Percentiles rank a stretch among this genome's conserved stretches.
These are phyloP conservation scores for Ceriops zippeliana DNA, from an alignment of 345 rosid species.

Conservation along the genomic window DNA sequence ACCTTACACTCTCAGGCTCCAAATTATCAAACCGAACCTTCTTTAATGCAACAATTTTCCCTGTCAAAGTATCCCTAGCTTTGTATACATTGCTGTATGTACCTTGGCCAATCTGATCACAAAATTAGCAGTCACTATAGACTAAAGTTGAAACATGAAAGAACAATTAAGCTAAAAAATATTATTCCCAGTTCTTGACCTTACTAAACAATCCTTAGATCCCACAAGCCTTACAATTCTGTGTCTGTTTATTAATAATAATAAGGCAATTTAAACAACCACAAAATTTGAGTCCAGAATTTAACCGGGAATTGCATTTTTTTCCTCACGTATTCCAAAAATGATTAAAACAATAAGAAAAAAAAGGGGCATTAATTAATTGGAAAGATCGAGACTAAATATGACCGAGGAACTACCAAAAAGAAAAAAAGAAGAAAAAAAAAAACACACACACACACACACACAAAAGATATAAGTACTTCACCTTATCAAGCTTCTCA, in stretches of 20 bases:
- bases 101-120: conserved; percentile 31
- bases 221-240: too few relatives aligned
- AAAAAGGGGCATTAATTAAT: too few relatives aligned
- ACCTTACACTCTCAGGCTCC: conserved; percentile 33
- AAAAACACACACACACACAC: too few relatives aligned
- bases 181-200: not conserved
- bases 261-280: not conserved
- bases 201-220: not conserved
- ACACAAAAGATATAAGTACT: not conserved
- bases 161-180: not conserved
- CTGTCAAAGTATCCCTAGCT: conserved; percentile 32
- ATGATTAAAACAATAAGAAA: too few relatives aligned
- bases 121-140: not conserved
- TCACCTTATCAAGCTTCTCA: conserved; percentile 32
- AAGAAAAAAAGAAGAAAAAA: too few relatives aligned
- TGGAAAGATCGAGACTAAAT: not conserved
- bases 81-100: conserved; percentile 35
- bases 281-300: too few relatives aligned
- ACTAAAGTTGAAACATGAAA: too few relatives aligned
- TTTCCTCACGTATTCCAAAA: too few relatives aligned
- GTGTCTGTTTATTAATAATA: not conserved
- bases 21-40: conserved; percentile 34
- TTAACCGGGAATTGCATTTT: too few relatives aligned
- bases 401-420: not conserved
- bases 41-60: conserved; percentile 35